Percentiles rank a stretch among this genome's conserved stretches.
Conservation (phyloP, 768 basidiomycete species). For the Piloderma croceum region DNA sequence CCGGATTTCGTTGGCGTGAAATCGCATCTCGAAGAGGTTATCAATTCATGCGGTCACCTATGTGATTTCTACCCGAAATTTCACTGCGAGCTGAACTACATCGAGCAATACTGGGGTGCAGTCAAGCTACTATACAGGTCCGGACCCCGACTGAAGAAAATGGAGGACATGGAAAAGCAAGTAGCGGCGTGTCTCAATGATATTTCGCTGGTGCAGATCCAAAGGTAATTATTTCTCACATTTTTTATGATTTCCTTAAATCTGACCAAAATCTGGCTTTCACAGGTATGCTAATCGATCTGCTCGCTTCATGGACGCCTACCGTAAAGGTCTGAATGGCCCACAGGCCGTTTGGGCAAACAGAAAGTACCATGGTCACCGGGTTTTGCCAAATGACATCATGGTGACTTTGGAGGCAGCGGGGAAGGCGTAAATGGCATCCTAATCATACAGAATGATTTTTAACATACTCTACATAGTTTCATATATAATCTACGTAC, state of each 20-base stretch:
- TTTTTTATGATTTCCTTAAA: not conserved
- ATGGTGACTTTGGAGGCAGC: not conserved
- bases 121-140: no score
- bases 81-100: no score
- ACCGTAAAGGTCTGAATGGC: conserved; percentile 9
- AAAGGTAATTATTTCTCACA: conserved; percentile 8
- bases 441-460: no score
- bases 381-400: conserved; percentile 14
- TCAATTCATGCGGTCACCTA: not conserved
- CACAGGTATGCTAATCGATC: conserved; percentile 6
- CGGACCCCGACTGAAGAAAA: no score
- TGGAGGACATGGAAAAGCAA: conserved; percentile 12
- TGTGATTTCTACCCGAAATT: no score
- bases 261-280: not conserved
- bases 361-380: conserved; percentile 19
- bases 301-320: conserved; percentile 18
- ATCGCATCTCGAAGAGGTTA: conserved; percentile 1
- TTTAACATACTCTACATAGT: no score
- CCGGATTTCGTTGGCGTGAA: conserved; percentile 18
- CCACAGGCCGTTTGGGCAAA: conserved; percentile 19
- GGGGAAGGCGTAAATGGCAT: no score
- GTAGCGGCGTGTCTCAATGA: conserved; percentile 8
- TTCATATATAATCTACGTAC: no score
- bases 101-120: conserved; percentile 6
- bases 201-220: conserved; percentile 12